Evolutionary conservation across 371 early-diverging fungal genomes (phyloP).

Genomic region (Polyrhizophydium stewartii): DNA sequence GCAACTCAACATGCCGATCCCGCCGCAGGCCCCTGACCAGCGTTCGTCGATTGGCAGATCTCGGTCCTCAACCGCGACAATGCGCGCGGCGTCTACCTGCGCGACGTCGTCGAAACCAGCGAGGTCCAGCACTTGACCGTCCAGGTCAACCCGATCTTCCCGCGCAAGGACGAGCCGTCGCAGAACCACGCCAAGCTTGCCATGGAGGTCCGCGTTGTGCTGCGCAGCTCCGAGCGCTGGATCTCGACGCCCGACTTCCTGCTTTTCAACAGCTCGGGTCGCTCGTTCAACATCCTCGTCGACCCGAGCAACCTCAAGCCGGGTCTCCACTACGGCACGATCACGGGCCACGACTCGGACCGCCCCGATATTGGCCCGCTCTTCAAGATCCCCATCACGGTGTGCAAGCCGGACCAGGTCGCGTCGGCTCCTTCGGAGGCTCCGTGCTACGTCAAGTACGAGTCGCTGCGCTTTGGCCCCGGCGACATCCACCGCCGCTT

Average conservation of each 20-base stretch:
- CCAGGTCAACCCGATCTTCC: constrained; percentile 70
- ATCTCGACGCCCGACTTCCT: constrained; percentile 73
- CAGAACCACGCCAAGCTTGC: constrained; percentile 49
- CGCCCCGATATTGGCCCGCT: constrained; percentile 64
- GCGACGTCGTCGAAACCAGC: constrained; percentile 71
- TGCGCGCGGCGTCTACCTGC: constrained; percentile 83
- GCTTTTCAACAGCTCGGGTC: constrained; percentile 61
- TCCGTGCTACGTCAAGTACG: constrained; percentile 27
- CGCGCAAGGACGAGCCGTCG: constrained; percentile 58
- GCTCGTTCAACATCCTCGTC: constrained; percentile 68
- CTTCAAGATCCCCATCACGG: constrained; percentile 84
- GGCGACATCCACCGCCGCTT: constrained; percentile 78
- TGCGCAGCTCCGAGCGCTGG: constrained; percentile 72
- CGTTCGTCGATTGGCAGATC: background rate
- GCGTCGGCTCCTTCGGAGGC: background rate
- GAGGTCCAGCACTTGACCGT: constrained; percentile 56
- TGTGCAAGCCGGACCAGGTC: constrained; percentile 69
- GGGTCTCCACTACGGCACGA: constrained; percentile 76
- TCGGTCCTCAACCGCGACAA: constrained; percentile 6
- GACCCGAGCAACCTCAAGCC: constrained; percentile 75
- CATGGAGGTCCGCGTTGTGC: constrained; percentile 75
- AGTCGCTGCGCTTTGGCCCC: constrained; percentile 63
- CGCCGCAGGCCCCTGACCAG: too few relatives aligned
- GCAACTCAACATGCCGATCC: too few relatives aligned
- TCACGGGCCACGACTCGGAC: constrained; percentile 78